Percentiles rank a stretch among this genome's conserved stretches.
Evolutionary conservation across 148 eudicot genomes (phyloP).

Genomic region (Tetragonia tetragonoides): DNA sequence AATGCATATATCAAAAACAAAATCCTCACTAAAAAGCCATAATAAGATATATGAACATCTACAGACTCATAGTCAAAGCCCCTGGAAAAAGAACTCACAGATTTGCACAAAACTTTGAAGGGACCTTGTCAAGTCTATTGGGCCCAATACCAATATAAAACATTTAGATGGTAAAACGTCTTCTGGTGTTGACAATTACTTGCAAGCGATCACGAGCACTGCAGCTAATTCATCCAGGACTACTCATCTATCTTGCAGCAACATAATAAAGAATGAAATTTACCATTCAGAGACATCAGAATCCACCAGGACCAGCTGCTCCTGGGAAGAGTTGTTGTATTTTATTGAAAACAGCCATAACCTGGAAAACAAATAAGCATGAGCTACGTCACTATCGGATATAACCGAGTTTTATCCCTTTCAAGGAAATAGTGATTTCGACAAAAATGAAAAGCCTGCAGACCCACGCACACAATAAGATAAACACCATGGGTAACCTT

Average conservation of each 20-base stretch:
- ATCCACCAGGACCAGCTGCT: conserved; percentile 45
- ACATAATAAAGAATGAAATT: neutral
- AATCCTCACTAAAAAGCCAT: neutral
- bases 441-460: neutral
- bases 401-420: neutral
- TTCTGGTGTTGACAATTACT: neutral
- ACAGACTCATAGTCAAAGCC: neutral
- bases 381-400: neutral
- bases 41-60: conserved; percentile 7
- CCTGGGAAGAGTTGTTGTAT: conserved; percentile 95
- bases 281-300: conserved; percentile 10
- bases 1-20: neutral
- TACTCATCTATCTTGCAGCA: neutral
- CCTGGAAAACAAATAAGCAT: conserved; percentile 40
- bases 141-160: neutral
- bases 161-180: neutral
- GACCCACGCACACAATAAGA: neutral
- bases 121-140: conserved; percentile 4
- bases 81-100: conserved; percentile 1
- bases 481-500: neutral
- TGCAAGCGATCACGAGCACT: neutral
- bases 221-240: conserved; percentile 2
- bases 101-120: conserved; percentile 21
- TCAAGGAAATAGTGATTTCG: neutral
- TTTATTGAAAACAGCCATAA: conserved; percentile 91